A percentile compares a stretch with the other conserved stretches of the same genome.
phyloP scores from a whole-genome alignment of 345 rosid genomes.

The Eucalyptus curtisii region DNA sequence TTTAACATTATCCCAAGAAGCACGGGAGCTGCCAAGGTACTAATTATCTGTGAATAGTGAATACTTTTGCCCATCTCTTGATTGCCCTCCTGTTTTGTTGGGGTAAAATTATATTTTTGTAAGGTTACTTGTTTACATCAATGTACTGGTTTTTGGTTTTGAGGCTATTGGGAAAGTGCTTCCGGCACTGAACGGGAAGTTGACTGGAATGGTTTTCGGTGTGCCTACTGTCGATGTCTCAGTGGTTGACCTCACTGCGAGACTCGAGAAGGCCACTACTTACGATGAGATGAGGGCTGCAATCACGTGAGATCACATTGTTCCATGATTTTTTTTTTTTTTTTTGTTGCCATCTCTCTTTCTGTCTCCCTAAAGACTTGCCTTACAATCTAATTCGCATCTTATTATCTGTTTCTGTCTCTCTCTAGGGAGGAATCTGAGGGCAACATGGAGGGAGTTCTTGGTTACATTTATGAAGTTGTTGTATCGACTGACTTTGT shows the following conservation, averaged over 20 bases:
- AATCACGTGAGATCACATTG: constrained; percentile 21
- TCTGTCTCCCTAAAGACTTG: background rate
- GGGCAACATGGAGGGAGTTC: constrained; percentile 43
- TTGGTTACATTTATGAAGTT: constrained; percentile 55
- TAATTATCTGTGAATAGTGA: background rate
- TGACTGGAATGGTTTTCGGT: constrained; percentile 63
- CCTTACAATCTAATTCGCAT: background rate
- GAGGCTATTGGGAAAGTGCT: constrained; percentile 63
- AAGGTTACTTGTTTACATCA: background rate
- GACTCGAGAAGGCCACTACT: constrained; percentile 40
- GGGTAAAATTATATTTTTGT: background rate
- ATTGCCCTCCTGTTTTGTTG: too few species aligned
- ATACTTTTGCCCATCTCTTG: background rate
- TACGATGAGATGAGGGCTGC: constrained; percentile 47
- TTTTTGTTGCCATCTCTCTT: background rate
- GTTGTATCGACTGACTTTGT: constrained; percentile 54
- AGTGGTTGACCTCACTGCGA: constrained; percentile 58
- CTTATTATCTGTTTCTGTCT: background rate
- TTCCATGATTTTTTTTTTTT: too few species aligned
- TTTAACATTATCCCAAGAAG: constrained; percentile 65
- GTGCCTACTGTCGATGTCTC: constrained; percentile 68
- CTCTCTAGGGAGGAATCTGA: constrained; percentile 44
- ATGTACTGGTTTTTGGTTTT: background rate
- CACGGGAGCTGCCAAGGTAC: constrained; percentile 68
- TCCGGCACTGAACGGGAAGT: constrained; percentile 46